Evolutionary conservation across 2,329 filamentous ascomycete species (phyloP).

Genomic region (Drechmeria coniospora): DNA sequence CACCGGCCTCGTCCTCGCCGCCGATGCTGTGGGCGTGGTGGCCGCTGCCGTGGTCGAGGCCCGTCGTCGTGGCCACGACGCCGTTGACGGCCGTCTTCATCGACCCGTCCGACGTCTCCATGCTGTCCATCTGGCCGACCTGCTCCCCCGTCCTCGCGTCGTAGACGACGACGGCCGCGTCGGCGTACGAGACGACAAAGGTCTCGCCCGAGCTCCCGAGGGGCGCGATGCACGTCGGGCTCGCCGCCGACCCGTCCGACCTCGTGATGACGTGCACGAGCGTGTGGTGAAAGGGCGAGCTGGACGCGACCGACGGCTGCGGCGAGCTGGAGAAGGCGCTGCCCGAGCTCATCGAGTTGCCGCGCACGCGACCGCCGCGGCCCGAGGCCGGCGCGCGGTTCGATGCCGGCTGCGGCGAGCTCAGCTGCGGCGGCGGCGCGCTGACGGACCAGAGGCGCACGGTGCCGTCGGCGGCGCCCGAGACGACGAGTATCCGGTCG

Average conservation of each 20-base stretch:
- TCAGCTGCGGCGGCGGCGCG: slow-evolving; percentile 73
- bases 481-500: slow-evolving; percentile 80
- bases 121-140: slow-evolving; percentile 79
- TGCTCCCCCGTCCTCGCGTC: slow-evolving; percentile 87
- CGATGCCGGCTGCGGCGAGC: slow-evolving; percentile 58
- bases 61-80: slow-evolving; percentile 73
- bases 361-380: slow-evolving; percentile 59
- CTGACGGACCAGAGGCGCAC: slow-evolving; percentile 93
- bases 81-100: slow-evolving; percentile 69
- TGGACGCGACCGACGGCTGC: slow-evolving; percentile 73
- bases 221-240: slow-evolving; percentile 84
- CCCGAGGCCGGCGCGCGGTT: slow-evolving; percentile 40
- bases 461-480: slow-evolving; percentile 78
- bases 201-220: slow-evolving; percentile 69
- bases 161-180: slow-evolving; percentile 81
- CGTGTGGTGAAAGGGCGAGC: slow-evolving; percentile 74
- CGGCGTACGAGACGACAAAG: slow-evolving; percentile 85
- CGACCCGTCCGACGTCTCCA: slow-evolving; percentile 86
- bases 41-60: slow-evolving; percentile 52
- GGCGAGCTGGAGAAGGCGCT: slow-evolving; percentile 83
- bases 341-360: slow-evolving; percentile 87
- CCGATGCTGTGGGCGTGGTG: slow-evolving; percentile 40
- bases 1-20: slow-evolving; percentile 59
- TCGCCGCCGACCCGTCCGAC: slow-evolving; percentile 47
- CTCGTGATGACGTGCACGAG: slow-evolving; percentile 76